Percentiles rank a stretch among this genome's conserved stretches.
Evolutionary conservation across 2,329 filamentous ascomycete genomes (phyloP).

Genomic region (Ilyonectria sp.): DNA sequence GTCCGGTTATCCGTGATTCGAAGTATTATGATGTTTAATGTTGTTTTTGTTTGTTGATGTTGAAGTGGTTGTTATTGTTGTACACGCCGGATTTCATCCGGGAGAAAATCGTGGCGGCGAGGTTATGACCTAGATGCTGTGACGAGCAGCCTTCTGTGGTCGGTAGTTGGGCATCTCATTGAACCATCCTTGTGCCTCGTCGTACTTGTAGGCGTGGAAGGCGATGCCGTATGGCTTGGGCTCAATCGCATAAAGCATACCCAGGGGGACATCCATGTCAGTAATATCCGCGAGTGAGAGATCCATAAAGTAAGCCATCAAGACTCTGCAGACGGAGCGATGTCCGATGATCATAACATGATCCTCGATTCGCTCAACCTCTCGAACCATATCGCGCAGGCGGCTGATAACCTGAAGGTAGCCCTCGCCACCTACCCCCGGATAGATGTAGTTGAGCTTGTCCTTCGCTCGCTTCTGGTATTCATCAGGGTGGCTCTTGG

Average conservation of each 20-base stretch:
- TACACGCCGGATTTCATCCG: slow-evolving; percentile 40
- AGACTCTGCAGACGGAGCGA: slow-evolving; percentile 89
- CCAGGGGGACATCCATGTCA: slow-evolving; percentile 92
- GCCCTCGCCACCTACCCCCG: slow-evolving; percentile 94
- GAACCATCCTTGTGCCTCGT: slow-evolving; percentile 84
- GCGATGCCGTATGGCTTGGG: slow-evolving; percentile 98
- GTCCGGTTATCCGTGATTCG: slow-evolving; percentile 13
- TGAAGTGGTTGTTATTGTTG: slow-evolving; percentile 33
- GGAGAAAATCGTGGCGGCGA: slow-evolving; percentile 13
- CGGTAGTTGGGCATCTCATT: slow-evolving; percentile 89
- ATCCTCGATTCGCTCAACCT: slow-evolving; percentile 97
- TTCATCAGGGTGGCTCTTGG: slow-evolving; percentile 82
- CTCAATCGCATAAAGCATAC: slow-evolving; percentile 94
- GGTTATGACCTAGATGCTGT: slow-evolving; percentile 45
- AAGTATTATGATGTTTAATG: slow-evolving; percentile 26
- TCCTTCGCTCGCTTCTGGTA: slow-evolving; percentile 84
- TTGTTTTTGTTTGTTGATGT: slow-evolving; percentile 3
- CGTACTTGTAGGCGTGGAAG: slow-evolving; percentile 95
- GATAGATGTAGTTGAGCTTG: slow-evolving; percentile 97
- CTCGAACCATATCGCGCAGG: slow-evolving; percentile 93
- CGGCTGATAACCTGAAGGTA: slow-evolving; percentile 98
- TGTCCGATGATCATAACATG: slow-evolving; percentile 94
- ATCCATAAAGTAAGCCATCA: slow-evolving; percentile 97
- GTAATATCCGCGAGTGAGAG: slow-evolving; percentile 92
- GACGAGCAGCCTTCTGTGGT: slow-evolving; percentile 68